phyloP scores from a whole-genome alignment of 768 basidiomycete species.

The Hortiboletus campestris region DNA sequence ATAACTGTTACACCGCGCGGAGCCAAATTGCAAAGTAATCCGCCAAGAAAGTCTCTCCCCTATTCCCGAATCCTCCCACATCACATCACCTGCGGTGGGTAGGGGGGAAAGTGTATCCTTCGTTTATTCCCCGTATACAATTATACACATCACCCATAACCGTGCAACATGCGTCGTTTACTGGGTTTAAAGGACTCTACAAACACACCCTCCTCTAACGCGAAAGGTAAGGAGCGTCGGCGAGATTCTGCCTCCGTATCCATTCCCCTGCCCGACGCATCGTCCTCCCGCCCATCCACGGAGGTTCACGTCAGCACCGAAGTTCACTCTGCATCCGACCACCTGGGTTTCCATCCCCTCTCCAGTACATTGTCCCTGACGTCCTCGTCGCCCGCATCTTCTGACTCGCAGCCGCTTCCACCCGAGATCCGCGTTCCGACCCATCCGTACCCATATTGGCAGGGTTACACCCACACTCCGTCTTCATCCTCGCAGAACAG shows the following conservation, averaged over 20 bases:
- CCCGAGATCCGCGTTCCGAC: constrained; percentile 33
- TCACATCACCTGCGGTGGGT: constrained; percentile 20
- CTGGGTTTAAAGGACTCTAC: constrained; percentile 28
- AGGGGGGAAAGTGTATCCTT: constrained; percentile 4
- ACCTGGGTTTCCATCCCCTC: constrained; percentile 16
- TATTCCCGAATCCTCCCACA: constrained; percentile 9
- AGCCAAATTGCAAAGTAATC: constrained; percentile 10
- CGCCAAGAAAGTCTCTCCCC: neutral
- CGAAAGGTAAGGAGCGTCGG: constrained; percentile 29
- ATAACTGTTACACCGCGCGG: constrained; percentile 1
- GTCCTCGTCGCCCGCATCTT: constrained; percentile 23
- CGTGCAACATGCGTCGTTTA: constrained; percentile 30
- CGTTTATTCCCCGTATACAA: constrained; percentile 19
- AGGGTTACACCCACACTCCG: constrained; percentile 28
- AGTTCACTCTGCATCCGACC: constrained; percentile 22
- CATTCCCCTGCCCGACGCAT: constrained; percentile 1
- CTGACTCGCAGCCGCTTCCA: constrained; percentile 22
- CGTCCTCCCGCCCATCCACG: constrained; percentile 12
- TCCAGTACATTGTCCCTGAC: constrained; percentile 15
- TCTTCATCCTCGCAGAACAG: constrained; percentile 30
- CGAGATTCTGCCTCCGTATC: constrained; percentile 6
- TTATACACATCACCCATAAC: constrained; percentile 8
- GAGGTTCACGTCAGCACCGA: constrained; percentile 32
- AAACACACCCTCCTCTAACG: constrained; percentile 3
- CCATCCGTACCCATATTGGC: constrained; percentile 36